Evolutionary conservation across 2,329 filamentous ascomycete genomes (phyloP).

Genomic region (Harringtonia aguacate): DNA sequence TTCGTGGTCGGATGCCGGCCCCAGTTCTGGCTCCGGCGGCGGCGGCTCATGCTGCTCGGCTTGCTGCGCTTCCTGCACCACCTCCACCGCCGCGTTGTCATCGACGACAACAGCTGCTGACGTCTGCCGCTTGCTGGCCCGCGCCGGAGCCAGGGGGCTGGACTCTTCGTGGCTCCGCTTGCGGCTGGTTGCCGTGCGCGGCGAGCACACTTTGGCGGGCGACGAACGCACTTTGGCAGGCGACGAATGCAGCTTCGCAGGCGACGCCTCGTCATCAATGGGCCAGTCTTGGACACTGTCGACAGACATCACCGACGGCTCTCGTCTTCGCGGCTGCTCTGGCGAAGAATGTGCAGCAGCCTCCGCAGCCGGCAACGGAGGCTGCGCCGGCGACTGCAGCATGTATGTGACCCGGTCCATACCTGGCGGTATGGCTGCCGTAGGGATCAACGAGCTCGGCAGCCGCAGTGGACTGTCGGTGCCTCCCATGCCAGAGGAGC

Average conservation of each 20-base stretch:
- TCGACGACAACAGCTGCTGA: neutral
- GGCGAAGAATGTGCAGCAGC: neutral
- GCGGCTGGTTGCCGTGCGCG: too few species aligned
- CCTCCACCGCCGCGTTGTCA: neutral
- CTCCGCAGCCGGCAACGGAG: neutral
- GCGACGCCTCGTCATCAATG: too few species aligned
- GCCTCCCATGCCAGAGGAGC: neutral
- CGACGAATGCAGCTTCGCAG: too few species aligned
- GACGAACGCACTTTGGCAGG: too few species aligned
- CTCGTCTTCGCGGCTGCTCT: neutral
- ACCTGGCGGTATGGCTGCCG: slow-evolving; percentile 3
- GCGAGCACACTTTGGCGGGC: too few species aligned
- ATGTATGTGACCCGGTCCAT: slow-evolving; percentile 1
- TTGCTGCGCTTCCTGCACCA: too few species aligned
- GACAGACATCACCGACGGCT: too few species aligned
- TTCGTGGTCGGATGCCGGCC: neutral
- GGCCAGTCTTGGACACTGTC: too few species aligned
- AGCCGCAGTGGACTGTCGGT: neutral
- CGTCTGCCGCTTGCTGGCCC: neutral
- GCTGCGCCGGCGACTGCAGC: neutral
- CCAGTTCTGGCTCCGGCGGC: neutral
- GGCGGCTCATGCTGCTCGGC: too few species aligned
- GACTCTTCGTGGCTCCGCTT: neutral
- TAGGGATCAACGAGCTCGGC: slow-evolving; percentile 2
- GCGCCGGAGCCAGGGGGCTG: neutral